Base-by-base conservation (phyloP, 768 basidiomycete genomes). In the Psilocybe subaeruginosa region DNA sequence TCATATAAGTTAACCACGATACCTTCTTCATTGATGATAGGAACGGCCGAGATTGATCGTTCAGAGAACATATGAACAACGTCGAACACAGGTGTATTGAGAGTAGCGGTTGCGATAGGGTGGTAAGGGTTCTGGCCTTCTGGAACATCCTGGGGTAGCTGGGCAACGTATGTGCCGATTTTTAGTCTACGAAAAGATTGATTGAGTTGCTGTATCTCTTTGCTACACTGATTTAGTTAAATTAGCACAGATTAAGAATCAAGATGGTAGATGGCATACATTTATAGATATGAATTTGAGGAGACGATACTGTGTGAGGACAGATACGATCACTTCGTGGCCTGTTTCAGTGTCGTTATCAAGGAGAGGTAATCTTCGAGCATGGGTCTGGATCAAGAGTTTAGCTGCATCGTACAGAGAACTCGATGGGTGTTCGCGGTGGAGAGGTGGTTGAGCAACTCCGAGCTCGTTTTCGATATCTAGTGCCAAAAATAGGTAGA, bases 61-160 rank as follows among this genome's bases (percentile, higher is more conserved):
- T 95, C 92, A 0, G 94, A 97, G 74, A 99, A 99, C 91, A 97
- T 95, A 71, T 99, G 97, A 2, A 99, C 97, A 61, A 99, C 95
- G 69, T 99, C 95, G 68, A 97, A 98, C 2, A 99, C 97, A 30
- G 92, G 91, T 0, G 97, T 97, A 59, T 88, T 79, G 69, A 97
- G 80, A 33, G 88, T 95, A 9, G 97, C 97, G 0, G 95, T 97
- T 4, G 93, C 91, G 59, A 99, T 88, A 2, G 97, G 97, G 73
- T 90, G 85, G 74, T 88, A 98, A 0, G 91, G 92, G 60, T 90
- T 89, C 45, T 83, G 78, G 53, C 79, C 80, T 54, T 84, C 81
- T 5, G 83, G 76, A 7, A 74, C 72, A 43, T 84, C 82, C 14
- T 76, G 69, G 14, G 79, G 77, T 6, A 81, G 72, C 16, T 85